These are phyloP conservation scores for Phymatotrichopsis omnivora DNA, from an alignment of 2,329 filamentous ascomycete species.

Conservation along the genomic window DNA sequence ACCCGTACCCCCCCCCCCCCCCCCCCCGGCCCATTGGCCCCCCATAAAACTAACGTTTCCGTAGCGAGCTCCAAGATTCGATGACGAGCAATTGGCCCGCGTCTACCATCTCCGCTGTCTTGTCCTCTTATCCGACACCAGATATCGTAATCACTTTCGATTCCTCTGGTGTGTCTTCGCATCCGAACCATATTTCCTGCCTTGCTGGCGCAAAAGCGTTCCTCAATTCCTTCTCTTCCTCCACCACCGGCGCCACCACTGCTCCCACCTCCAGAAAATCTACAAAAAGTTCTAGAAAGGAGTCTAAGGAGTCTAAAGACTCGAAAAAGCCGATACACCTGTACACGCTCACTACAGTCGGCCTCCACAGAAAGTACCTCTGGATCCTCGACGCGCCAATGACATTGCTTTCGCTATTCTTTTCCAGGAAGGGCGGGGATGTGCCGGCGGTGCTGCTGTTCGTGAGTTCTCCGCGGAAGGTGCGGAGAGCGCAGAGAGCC, in stretches of 20 bases:
- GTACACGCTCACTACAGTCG: slow-evolving; percentile 70
- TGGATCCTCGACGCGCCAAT: slow-evolving; percentile 64
- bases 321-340: slow-evolving; percentile 41
- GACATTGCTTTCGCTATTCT: slow-evolving; percentile 53
- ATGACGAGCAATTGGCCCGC: slow-evolving; percentile 74
- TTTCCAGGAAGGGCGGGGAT: slow-evolving; percentile 23
- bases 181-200: slow-evolving; percentile 88
- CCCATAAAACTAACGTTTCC: neutral
- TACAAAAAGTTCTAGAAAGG: slow-evolving; percentile 35
- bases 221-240: slow-evolving; percentile 35
- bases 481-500: slow-evolving; percentile 62
- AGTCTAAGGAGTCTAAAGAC: slow-evolving; percentile 5
- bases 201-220: slow-evolving; percentile 73
- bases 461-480: slow-evolving; percentile 54
- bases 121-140: slow-evolving; percentile 48
- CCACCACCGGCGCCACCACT: no score
- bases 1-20: slow-evolving; percentile 14
- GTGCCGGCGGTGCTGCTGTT: slow-evolving; percentile 51
- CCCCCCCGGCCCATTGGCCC: neutral
- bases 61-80: slow-evolving; percentile 69
- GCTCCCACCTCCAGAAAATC: no score
- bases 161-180: slow-evolving; percentile 64
- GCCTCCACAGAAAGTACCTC: slow-evolving; percentile 68
- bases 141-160: slow-evolving; percentile 90
- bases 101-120: slow-evolving; percentile 48